These are phyloP conservation scores for Pythium apleroticum DNA, from an alignment of 352 stramenopile genomes.

Conservation along the genomic window DNA sequence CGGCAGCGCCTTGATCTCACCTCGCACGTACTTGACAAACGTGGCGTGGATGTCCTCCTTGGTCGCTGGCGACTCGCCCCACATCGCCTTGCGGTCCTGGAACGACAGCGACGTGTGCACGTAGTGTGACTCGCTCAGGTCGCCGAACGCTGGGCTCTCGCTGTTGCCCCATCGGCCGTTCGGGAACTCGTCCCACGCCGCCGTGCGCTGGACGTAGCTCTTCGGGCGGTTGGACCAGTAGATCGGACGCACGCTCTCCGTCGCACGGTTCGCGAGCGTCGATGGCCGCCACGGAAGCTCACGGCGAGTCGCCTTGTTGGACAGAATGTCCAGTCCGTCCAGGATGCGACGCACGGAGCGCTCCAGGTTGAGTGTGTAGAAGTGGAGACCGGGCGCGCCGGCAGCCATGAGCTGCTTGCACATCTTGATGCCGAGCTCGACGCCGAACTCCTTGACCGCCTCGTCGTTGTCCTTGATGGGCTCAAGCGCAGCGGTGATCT, in stretches of 20 bases:
- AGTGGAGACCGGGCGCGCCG: slow-evolving; percentile 88
- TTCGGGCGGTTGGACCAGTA: slow-evolving; percentile 99
- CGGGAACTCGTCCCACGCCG: slow-evolving; percentile 97
- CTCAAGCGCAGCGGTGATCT: slow-evolving; percentile 77
- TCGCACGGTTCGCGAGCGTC: slow-evolving; percentile 83
- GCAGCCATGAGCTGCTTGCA: slow-evolving; percentile 92
- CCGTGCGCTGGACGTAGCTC: slow-evolving; percentile 97
- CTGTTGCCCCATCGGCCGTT: slow-evolving; percentile 96
- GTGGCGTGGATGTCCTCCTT: slow-evolving; percentile 94
- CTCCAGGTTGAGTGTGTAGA: slow-evolving; percentile 96
- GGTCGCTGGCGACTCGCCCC: slow-evolving; percentile 87
- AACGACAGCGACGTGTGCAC: slow-evolving; percentile 69
- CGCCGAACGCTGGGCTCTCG: slow-evolving; percentile 94
- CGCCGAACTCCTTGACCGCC: slow-evolving; percentile 95
- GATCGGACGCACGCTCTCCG: slow-evolving; percentile 94
- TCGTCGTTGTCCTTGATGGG: slow-evolving; percentile 96
- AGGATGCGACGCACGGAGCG: slow-evolving; percentile 89
- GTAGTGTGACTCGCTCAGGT: slow-evolving; percentile 96
- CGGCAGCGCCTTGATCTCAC: slow-evolving; percentile 94
- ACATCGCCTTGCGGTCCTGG: slow-evolving; percentile 91
- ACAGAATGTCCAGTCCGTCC: slow-evolving; percentile 59
- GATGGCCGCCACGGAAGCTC: slow-evolving; percentile 93
- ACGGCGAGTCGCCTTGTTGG: slow-evolving; percentile 50
- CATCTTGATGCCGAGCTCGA: slow-evolving; percentile 95
- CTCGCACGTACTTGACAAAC: slow-evolving; percentile 96